Evolutionary conservation across 257 asterid species (phyloP).

Genomic region (Fraxinus americana): DNA sequence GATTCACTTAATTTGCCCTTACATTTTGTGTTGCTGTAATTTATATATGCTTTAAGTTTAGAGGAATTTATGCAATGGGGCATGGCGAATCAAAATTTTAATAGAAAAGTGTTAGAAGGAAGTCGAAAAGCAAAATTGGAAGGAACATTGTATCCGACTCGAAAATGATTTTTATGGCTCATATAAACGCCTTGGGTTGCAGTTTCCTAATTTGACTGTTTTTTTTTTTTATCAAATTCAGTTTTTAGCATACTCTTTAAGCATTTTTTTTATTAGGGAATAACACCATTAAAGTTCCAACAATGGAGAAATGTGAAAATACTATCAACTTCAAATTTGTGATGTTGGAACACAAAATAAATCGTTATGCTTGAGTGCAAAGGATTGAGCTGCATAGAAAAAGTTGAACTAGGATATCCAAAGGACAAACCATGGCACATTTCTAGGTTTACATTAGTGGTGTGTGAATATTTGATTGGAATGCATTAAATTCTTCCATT

Average conservation of each 20-base stretch:
- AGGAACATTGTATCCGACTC: neutral
- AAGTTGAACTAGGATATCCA: neutral
- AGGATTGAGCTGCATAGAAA: neutral
- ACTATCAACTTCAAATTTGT: neutral
- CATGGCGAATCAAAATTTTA: neutral
- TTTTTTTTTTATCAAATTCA: neutral
- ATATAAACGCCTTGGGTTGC: neutral
- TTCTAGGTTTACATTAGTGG: neutral
- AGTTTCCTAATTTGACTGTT: neutral
- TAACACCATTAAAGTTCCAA: neutral
- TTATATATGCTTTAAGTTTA: neutral
- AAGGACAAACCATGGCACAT: neutral
- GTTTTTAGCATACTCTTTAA: neutral
- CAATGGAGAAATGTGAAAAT: neutral
- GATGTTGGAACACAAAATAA: neutral
- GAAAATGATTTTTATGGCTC: neutral
- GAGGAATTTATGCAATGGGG: neutral
- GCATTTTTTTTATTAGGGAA: neutral
- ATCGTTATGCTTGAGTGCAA: neutral
- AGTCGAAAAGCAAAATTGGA: neutral
- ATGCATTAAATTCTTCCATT: conserved; percentile 13
- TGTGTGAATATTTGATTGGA: neutral
- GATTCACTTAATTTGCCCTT: neutral
- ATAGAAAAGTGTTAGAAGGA: neutral
- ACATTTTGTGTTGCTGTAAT: neutral